Percentiles rank a stretch among this genome's conserved stretches.
Conservation (phyloP, 2,329 filamentous ascomycete genomes). For the Herpotrichia juniperi region DNA sequence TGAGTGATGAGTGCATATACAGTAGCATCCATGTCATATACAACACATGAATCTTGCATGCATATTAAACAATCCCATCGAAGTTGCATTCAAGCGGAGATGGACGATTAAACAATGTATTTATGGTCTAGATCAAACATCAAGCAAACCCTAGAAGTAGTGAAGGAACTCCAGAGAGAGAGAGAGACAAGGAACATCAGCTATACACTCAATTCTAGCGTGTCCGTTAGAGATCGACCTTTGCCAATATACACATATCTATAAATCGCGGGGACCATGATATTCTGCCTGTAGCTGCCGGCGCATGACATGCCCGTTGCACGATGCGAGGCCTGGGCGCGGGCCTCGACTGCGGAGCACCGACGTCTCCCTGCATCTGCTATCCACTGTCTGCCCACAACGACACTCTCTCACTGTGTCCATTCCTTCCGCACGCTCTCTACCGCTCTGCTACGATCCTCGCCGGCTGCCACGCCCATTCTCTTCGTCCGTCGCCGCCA, state of each 20-base stretch:
- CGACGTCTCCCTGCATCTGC: neutral
- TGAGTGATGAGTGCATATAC: no score
- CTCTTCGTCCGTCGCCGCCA: conserved; percentile 8
- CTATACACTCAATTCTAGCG: neutral
- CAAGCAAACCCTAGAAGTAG: no score
- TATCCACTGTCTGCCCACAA: neutral
- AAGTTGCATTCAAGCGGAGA: no score
- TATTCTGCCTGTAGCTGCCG: neutral
- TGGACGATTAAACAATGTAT: no score
- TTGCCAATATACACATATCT: no score
- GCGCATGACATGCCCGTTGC: neutral
- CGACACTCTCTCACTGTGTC: conserved; percentile 5
- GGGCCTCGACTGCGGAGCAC: neutral
- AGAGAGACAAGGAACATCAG: neutral
- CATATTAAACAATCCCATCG: no score
- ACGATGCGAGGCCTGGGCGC: conserved; percentile 3
- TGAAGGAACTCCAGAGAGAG: no score
- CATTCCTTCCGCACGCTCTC: conserved; percentile 13
- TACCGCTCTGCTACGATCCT: conserved; percentile 10
- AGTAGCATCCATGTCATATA: no score
- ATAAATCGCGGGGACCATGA: neutral
- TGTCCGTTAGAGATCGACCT: neutral
- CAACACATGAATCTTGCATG: no score
- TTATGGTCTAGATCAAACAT: no score
- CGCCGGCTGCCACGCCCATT: conserved; percentile 6